Percentiles rank a stretch among this genome's conserved stretches.
phyloP scores from a whole-genome alignment of 306 rosid species.

The Dalbergia oliveri region DNA sequence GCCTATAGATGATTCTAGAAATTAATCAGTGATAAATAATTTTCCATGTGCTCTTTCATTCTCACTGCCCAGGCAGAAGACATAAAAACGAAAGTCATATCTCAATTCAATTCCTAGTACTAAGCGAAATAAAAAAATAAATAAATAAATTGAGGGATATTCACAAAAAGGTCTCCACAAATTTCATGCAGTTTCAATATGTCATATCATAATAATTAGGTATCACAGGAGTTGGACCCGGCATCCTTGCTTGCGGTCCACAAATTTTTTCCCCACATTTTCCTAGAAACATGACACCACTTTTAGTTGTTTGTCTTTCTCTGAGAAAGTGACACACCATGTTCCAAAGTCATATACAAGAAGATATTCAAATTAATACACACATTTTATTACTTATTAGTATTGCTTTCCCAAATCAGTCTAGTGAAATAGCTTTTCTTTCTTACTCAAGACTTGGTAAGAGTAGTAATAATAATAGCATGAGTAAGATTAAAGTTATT shows the following conservation, averaged over 20 bases:
- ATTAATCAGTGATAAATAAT: background rate
- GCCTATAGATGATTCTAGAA: background rate
- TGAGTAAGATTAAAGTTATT: too few species aligned
- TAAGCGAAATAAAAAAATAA: background rate
- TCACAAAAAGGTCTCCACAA: slow-evolving; percentile 45
- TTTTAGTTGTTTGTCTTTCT: slow-evolving; percentile 36
- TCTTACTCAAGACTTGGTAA: too few species aligned
- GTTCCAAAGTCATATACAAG: background rate
- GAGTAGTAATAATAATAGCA: too few species aligned
- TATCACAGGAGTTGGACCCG: slow-evolving; percentile 39
- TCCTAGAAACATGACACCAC: background rate
- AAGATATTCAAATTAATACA: slow-evolving; percentile 18
- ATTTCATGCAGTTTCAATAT: slow-evolving; percentile 37
- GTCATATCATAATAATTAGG: slow-evolving; percentile 29
- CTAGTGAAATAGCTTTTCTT: background rate
- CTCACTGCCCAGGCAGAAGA: background rate
- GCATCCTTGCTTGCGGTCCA: slow-evolving; percentile 4
- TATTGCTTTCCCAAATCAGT: background rate
- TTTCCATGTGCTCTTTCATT: background rate
- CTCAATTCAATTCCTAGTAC: slow-evolving; percentile 49
- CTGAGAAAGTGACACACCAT: slow-evolving; percentile 35
- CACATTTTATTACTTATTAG: too few species aligned
- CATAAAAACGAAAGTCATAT: background rate
- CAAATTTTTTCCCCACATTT: slow-evolving; percentile 12
- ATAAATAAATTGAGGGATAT: slow-evolving; percentile 6